Base-by-base conservation (phyloP, 352 stramenopile genomes). In the Phytophthora pisi region DNA sequence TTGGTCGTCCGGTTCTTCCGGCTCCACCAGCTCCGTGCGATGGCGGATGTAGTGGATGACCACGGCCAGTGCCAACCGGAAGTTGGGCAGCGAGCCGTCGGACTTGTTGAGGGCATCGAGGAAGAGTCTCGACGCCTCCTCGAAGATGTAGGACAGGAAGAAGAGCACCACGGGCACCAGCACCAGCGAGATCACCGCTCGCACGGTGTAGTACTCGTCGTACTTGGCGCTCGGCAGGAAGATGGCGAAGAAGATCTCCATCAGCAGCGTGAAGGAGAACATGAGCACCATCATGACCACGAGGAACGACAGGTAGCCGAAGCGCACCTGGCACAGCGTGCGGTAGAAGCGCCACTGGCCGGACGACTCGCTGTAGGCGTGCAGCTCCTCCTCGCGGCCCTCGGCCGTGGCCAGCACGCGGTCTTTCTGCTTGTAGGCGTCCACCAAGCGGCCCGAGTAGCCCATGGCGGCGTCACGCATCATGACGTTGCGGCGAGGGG, bases 221-320 rank as follows among this genome's bases (percentile, higher is more conserved):
- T 80, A 89, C 63, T 90, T 90, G 62, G 86, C 84, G 49, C 82
- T 92, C 23, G 86, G 86, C 40, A 94, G 68, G 58, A 94, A 94
- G 59, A 94, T 89, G 20, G 82, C 80, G 59, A 94, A 94, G 77
- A 92, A 94, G 57, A 94, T 85, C 72, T 92, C 86, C 86, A 94
- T 94, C 47, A 94, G 70, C 56, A 90, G 57, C 67, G 84, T 91
- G 65, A 94, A 92, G 13, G 86, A 94, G 68, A 92, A 90, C 74
- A 94, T 91, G 69, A 94, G 62, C 69, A 94, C 81, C 49, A 90
- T 72, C 84, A 94, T 91, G 47, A 91, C 68, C 61, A 92, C 84
- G n/a, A 94, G 69, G 61, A 94, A 94, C 31, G 86, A 79, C 38
- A 94, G 45, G 66, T 94, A 94, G 49, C 81, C 81, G 34, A 92